Conservation (phyloP, 116 monocot species). For the Trichopus zeylanicus region DNA sequence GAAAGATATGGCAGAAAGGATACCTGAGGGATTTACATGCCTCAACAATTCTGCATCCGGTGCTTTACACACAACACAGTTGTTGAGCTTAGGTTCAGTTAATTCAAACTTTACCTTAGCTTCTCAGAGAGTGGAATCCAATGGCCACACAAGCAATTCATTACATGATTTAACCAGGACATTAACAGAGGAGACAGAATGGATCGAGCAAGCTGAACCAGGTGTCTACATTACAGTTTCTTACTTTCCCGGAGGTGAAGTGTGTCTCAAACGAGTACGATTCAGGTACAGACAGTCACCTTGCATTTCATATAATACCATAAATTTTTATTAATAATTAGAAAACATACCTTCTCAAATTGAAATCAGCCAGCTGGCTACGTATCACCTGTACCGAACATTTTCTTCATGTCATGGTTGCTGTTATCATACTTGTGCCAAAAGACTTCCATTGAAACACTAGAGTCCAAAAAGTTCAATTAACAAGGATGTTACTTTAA, state of each 20-base stretch:
- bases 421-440: neutral
- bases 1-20: conserved; percentile 55
- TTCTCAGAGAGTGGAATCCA: conserved; percentile 18
- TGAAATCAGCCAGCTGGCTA: too few relatives aligned
- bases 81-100: conserved; percentile 5
- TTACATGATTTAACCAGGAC: conserved; percentile 21
- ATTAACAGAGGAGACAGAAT: conserved; percentile 40
- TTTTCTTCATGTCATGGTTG: too few relatives aligned
- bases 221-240: conserved; percentile 77
- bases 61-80: conserved; percentile 11
- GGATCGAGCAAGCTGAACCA: conserved; percentile 74
- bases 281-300: conserved; percentile 49
- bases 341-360: too few relatives aligned
- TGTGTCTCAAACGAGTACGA: conserved; percentile 66
- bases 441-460: too few relatives aligned
- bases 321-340: too few relatives aligned
- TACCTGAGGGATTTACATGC: conserved; percentile 19
- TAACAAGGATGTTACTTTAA: too few relatives aligned
- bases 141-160: conserved; percentile 11
- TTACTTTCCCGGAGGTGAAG: conserved; percentile 41
- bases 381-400: too few relatives aligned
- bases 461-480: too few relatives aligned
- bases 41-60: conserved; percentile 2
- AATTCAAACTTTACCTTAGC: conserved; percentile 4
- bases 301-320: too few relatives aligned